Evolutionary conservation across 2,329 filamentous ascomycete genomes (phyloP), one percentile per base, ranked within the genome.

Genomic region (Pseudovirgaria hyperparasitica): DNA sequence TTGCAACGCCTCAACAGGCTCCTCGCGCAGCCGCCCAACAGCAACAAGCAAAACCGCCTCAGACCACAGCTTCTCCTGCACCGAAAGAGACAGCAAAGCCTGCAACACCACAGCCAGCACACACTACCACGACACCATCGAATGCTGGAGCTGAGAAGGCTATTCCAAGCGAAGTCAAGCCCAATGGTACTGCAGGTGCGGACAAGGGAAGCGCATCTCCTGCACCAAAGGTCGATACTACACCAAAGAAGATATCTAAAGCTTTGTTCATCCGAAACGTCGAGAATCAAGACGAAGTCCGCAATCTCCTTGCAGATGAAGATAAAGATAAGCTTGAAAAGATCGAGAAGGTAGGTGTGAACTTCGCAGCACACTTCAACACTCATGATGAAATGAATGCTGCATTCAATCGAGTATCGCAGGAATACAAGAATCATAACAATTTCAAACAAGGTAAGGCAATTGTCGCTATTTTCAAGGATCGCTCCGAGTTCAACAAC

Each of bases 231-330:
- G 55, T 57, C 1, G 77, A 81, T 49, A 68, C 59, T 19, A 58
- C 67, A 11, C 68, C 55, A 38, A 55, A 57, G 33, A 58, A 60
- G 45, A 70, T 84, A 45, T 82, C 78, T 40, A 77, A 84, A 43
- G 87, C 82, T 25, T 70, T 98, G 12, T 98, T 94, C 54, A 76
- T 98, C 34, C 82, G 81, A 60, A 86, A 86, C 45, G 75, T 86
- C 13, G 81, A 76, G 43, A 79, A 71, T 28, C 82, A 87, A 38
- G 82, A 93, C 17, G 81, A 86, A 34, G 78, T 82, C 19, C 76
- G 78, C 30, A 76, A 82, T 18, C 65, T 93, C 14, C 87, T 98
- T 48, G 65, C 72, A 2, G 76, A 90, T 9, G 82, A 92, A 43
- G 84, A 94, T 48, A 76, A 73, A 48, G 50, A 70, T 17, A 94